phyloP scores from a whole-genome alignment of 1,139 yeast genomes.

The Sugiyamaella xylanicola region DNA sequence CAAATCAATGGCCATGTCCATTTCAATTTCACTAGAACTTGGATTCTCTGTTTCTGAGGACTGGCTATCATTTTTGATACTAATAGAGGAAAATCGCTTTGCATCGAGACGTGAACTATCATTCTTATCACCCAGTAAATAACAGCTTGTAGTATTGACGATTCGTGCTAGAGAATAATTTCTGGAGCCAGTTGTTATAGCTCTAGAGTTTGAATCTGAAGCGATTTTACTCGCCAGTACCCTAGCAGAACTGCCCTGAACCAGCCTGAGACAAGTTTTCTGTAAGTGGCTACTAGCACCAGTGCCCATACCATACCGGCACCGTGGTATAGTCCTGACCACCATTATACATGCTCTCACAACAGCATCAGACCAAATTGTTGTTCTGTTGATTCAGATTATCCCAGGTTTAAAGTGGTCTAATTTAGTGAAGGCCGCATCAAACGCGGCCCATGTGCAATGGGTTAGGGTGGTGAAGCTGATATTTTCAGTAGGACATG shows the following conservation, averaged over 20 bases:
- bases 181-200: too few species aligned
- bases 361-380: conserved; percentile 6
- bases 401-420: too few species aligned
- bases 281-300: not conserved
- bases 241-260: too few species aligned
- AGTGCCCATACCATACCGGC: not conserved
- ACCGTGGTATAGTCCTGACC: not conserved
- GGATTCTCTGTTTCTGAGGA: not conserved
- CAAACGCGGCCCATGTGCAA: not conserved
- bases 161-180: too few species aligned
- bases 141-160: too few species aligned
- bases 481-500: not conserved
- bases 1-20: not conserved
- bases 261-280: too few species aligned
- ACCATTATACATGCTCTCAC: not conserved
- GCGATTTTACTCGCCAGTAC: too few species aligned
- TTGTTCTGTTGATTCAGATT: too few species aligned
- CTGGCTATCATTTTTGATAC: not conserved
- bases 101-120: not conserved
- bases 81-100: not conserved
- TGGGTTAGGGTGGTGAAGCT: conserved; percentile 4
- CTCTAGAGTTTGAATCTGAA: too few species aligned
- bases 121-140: not conserved
- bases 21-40: not conserved
- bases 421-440: too few species aligned